Base-by-base conservation (phyloP, 768 basidiomycete species). In the Lactarius psammicola region DNA sequence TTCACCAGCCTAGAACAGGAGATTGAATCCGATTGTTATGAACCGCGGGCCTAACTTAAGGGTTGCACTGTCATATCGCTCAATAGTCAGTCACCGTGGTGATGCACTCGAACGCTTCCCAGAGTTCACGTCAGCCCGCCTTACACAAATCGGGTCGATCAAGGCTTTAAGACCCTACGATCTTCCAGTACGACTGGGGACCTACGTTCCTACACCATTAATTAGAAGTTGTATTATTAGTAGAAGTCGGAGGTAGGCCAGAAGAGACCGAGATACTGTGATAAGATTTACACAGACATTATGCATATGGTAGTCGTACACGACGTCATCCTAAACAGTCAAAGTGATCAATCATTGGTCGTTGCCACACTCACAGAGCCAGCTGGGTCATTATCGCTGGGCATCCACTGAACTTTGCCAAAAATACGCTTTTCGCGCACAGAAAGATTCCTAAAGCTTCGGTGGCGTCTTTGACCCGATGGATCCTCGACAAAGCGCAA, bases 401-500 rank as follows among this genome's bases (percentile, higher is more conserved):
- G 63, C 17, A 31, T 17, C 63, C 63, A 64, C 20, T 54, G 15
- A 11, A 64, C 17, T n/a, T 55, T n/a, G 15, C 63, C 63, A 53
- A 23, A 18, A 57, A 59, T 18, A n/a, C 1, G 13, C 3, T 42
- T 33, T 36, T 4, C 31, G 34, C 9, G 54, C 36, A 42, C 38
- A 34, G 31, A 28, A 33, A 17, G 49, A 20, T 15, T 33, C 13
- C 62, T 20, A 26, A 72, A 57, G 9, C 60, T 40, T 4, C 82
- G 75, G 36, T 40, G 70, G 53, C 81, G 77, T 8, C 73, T 76
- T 26, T 66, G 72, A 30, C 78, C 75, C 1, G 77, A 71, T 26
- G 80, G 78, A 56, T 78, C 77, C 59, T 75, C 76, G 17, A 71
- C 73, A 18, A 66, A 61, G 34, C 31, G 38, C 30, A 31, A 59